Evolutionary conservation across 2,329 filamentous ascomycete species (phyloP).

Genomic region (Fusarium sublunatum): DNA sequence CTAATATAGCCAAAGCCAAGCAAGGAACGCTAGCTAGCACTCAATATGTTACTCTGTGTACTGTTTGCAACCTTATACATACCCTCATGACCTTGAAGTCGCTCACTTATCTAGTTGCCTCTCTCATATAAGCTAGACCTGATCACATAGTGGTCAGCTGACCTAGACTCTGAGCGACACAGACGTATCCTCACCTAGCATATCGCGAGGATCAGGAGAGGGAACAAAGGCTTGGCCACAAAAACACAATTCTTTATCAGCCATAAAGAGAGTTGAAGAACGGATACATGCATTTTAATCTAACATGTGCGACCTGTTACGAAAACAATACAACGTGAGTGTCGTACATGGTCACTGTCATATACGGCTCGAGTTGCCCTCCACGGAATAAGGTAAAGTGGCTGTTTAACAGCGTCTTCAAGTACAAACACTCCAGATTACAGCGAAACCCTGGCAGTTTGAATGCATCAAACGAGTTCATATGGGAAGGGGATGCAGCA

Average conservation of each 20-base stretch:
- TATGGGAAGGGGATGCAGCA: neutral
- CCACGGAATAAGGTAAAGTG: neutral
- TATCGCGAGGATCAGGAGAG: neutral
- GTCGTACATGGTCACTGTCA: neutral
- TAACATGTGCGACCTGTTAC: neutral
- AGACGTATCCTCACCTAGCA: neutral
- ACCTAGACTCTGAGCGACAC: neutral
- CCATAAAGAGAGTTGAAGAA: neutral
- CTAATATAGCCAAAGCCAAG: too few relatives aligned
- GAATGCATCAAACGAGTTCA: neutral
- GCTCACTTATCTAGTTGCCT: neutral
- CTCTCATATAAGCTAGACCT: neutral
- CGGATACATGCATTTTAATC: slow-evolving; percentile 17
- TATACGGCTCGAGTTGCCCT: slow-evolving; percentile 29
- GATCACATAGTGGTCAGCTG: neutral
- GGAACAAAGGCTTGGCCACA: neutral
- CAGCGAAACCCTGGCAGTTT: neutral
- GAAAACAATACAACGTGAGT: slow-evolving; percentile 4
- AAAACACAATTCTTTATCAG: neutral
- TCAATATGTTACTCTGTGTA: too few relatives aligned
- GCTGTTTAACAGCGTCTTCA: neutral
- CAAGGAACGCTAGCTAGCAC: too few relatives aligned
- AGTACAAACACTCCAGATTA: too few relatives aligned
- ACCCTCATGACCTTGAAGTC: too few relatives aligned
- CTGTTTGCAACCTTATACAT: too few relatives aligned